Conservation (phyloP, 2,329 filamentous ascomycete species). For the Diplocarpon rosae region DNA sequence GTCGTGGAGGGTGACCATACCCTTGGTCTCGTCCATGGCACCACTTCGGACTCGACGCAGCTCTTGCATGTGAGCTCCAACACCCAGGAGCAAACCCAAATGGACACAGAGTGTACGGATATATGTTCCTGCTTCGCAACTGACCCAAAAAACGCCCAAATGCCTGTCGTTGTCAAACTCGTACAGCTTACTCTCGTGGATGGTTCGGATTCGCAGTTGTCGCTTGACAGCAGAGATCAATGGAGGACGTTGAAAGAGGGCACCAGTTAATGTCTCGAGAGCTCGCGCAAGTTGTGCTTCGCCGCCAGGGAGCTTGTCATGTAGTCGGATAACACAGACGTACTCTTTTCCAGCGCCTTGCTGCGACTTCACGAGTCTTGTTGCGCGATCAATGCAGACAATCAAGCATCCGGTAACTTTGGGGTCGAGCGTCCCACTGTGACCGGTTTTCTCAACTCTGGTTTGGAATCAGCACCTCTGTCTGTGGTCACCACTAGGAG, state of each 20-base stretch:
- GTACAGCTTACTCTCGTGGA: slow-evolving; percentile 91
- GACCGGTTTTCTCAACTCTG: slow-evolving; percentile 90
- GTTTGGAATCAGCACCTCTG: slow-evolving; percentile 12
- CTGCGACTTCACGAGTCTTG: slow-evolving; percentile 95
- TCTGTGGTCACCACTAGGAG: slow-evolving; percentile 2
- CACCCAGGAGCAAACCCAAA: slow-evolving; percentile 62
- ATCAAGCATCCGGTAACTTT: slow-evolving; percentile 96
- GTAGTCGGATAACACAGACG: slow-evolving; percentile 86
- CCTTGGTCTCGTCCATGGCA: slow-evolving; percentile 85
- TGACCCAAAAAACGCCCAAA: slow-evolving; percentile 97
- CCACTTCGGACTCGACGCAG: slow-evolving; percentile 85
- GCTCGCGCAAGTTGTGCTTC: slow-evolving; percentile 88
- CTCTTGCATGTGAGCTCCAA: slow-evolving; percentile 97
- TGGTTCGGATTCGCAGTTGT: slow-evolving; percentile 94
- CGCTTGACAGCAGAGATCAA: slow-evolving; percentile 98
- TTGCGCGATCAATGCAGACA: slow-evolving; percentile 92
- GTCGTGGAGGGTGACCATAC: slow-evolving; percentile 88
- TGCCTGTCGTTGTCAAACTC: slow-evolving; percentile 99
- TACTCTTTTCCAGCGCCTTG: slow-evolving; percentile 99
- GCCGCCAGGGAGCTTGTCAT: slow-evolving; percentile 89
- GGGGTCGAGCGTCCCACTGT: slow-evolving; percentile 95
- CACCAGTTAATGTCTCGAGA: slow-evolving; percentile 90
- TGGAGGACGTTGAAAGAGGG: slow-evolving; percentile 92
- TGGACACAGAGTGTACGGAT: slow-evolving; percentile 98
- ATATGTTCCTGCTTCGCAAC: slow-evolving; percentile 96